Evolutionary conservation across 2,329 filamentous ascomycete genomes (phyloP).

Genomic region (Colletotrichum siamense): DNA sequence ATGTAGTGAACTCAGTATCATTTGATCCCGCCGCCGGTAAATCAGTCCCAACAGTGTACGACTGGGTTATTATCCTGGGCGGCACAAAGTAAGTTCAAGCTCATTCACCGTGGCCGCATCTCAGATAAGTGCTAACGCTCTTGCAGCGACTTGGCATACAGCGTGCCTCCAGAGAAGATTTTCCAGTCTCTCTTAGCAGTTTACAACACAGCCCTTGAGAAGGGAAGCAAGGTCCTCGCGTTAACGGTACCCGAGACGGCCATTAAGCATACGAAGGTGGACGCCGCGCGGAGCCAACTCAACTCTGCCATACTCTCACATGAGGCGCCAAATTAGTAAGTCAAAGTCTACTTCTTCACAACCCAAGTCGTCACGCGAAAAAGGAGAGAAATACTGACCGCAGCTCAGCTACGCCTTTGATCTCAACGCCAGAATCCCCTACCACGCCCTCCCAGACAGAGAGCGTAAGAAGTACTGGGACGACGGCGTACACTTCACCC

Average conservation of each 20-base stretch:
- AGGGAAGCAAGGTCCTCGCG: slow-evolving; percentile 62
- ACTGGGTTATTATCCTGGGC: slow-evolving; percentile 69
- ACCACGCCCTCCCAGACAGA: slow-evolving; percentile 49
- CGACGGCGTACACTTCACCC: slow-evolving; percentile 65
- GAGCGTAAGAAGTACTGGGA: slow-evolving; percentile 61
- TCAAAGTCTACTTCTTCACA: slow-evolving; percentile 30
- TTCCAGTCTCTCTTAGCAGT: slow-evolving; percentile 52
- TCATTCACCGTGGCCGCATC: neutral
- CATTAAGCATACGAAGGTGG: slow-evolving; percentile 30
- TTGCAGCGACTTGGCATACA: slow-evolving; percentile 55
- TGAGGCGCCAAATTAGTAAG: slow-evolving; percentile 54
- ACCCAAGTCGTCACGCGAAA: neutral
- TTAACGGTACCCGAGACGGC: slow-evolving; percentile 66
- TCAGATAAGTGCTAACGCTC: neutral
- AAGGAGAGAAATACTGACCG: neutral
- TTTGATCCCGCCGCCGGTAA: slow-evolving; percentile 50
- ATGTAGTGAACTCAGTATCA: slow-evolving; percentile 17
- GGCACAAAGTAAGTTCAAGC: slow-evolving; percentile 63
- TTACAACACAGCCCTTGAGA: slow-evolving; percentile 56
- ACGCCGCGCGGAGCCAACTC: slow-evolving; percentile 45
- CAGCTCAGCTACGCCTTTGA: slow-evolving; percentile 59
- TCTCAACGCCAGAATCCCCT: slow-evolving; percentile 59
- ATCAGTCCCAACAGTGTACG: slow-evolving; percentile 36
- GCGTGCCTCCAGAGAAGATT: slow-evolving; percentile 43
- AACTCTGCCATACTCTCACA: slow-evolving; percentile 60